Evolutionary conservation across 495 filamentous ascomycete species (phyloP).

Genomic region (Penicillium desertorum): DNA sequence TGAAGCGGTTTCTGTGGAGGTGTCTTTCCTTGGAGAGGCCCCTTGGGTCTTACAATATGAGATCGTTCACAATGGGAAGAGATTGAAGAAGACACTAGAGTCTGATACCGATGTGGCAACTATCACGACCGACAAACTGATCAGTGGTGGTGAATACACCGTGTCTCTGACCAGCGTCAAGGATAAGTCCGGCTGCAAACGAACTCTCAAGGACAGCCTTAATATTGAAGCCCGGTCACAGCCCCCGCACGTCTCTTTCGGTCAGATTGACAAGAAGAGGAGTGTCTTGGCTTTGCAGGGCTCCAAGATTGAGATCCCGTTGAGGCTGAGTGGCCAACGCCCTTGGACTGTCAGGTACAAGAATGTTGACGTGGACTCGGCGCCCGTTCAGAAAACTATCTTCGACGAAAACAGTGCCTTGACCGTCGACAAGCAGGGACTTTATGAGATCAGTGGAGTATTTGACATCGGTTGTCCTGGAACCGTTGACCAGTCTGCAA

Average conservation of each 20-base stretch:
- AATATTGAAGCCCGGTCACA: conserved; percentile 85
- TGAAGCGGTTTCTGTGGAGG: conserved; percentile 68
- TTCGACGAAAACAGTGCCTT: conserved; percentile 69
- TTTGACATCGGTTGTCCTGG: conserved; percentile 78
- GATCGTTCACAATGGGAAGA: conserved; percentile 83
- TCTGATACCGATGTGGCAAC: conserved; percentile 59
- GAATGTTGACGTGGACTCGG: conserved; percentile 52
- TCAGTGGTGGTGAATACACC: conserved; percentile 82
- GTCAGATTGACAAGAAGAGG: conserved; percentile 73
- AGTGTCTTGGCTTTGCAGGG: conserved; percentile 72
- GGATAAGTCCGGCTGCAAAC: conserved; percentile 82
- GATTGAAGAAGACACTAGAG: conserved; percentile 63
- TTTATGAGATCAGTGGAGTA: conserved; percentile 75
- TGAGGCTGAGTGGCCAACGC: conserved; percentile 77
- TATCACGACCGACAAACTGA: conserved; percentile 71
- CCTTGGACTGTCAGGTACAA: conserved; percentile 80
- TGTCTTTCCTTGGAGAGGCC: conserved; percentile 73
- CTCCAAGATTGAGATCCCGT: conserved; percentile 67
- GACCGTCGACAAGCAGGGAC: conserved; percentile 62
- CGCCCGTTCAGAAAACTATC: conserved; percentile 49
- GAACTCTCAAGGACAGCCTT: conserved; percentile 72
- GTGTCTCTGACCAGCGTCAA: conserved; percentile 79
- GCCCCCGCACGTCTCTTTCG: conserved; percentile 80
- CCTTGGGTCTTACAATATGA: conserved; percentile 94
- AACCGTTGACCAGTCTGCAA: conserved; percentile 66